Evolutionary conservation across 2,329 filamentous ascomycete genomes (phyloP).

Genomic region (Dactylellina cionopaga): DNA sequence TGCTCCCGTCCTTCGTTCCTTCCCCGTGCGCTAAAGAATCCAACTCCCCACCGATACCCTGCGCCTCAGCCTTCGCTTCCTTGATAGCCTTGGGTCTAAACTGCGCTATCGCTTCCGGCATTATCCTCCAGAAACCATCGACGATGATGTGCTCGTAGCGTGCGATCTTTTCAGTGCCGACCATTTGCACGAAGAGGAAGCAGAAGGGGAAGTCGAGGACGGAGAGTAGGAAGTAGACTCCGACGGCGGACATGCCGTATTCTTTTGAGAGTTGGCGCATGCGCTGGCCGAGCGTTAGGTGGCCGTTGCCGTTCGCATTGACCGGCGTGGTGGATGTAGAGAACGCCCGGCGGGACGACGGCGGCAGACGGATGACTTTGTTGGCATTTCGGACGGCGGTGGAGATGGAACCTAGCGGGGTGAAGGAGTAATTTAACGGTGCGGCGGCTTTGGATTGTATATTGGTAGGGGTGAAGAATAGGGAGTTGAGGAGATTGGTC

Average conservation of each 20-base stretch:
- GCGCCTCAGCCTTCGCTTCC: conserved; percentile 51
- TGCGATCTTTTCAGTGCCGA: conserved; percentile 89
- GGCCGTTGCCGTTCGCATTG: conserved; percentile 12
- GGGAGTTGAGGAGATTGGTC: conserved; percentile 43
- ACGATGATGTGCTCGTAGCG: conserved; percentile 75
- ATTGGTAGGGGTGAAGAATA: conserved; percentile 43
- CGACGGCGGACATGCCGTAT: conserved; percentile 92
- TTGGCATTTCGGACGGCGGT: conserved; percentile 28
- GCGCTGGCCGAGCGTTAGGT: conserved; percentile 70
- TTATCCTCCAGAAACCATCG: conserved; percentile 67
- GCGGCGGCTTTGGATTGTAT: neutral
- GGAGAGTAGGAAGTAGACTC: conserved; percentile 86
- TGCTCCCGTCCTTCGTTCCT: conserved; percentile 43
- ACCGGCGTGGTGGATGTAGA: conserved; percentile 14
- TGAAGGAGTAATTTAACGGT: conserved; percentile 1
- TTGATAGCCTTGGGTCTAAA: conserved; percentile 54
- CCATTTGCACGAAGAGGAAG: conserved; percentile 82
- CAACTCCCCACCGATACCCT: conserved; percentile 70
- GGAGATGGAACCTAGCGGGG: conserved; percentile 31
- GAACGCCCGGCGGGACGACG: conserved; percentile 20
- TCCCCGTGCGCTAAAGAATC: conserved; percentile 70
- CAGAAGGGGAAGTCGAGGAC: conserved; percentile 94
- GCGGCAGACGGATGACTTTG: neutral
- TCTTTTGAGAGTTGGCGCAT: conserved; percentile 87
- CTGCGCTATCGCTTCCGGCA: conserved; percentile 68